phyloP scores from a whole-genome alignment of 495 filamentous ascomycete species.

The Aspergillus ostianus region DNA sequence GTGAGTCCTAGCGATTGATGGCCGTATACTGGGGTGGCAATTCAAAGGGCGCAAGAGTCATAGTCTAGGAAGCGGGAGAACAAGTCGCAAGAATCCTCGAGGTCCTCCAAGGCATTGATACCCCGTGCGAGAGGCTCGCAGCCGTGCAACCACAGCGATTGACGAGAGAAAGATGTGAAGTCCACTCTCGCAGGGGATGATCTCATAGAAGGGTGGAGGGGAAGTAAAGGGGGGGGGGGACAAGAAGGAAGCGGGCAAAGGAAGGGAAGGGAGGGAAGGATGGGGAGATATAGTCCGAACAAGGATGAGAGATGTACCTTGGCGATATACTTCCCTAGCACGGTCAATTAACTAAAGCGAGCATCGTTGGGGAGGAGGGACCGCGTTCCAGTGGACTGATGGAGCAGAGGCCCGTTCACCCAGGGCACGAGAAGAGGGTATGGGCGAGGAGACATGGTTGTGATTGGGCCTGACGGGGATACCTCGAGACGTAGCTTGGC shows the following conservation, averaged over 20 bases:
- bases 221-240: slow-evolving; percentile 8
- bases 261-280: slow-evolving; percentile 6
- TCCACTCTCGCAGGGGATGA: background rate
- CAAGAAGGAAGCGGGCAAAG: slow-evolving; percentile 3
- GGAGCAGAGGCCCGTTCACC: slow-evolving; percentile 21
- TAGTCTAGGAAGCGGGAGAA: slow-evolving; percentile 8
- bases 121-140: slow-evolving; percentile 23
- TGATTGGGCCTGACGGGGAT: slow-evolving; percentile 4
- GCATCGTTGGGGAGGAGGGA: slow-evolving; percentile 3
- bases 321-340: slow-evolving; percentile 1
- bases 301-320: slow-evolving; percentile 2
- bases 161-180: slow-evolving; percentile 1
- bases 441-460: slow-evolving; percentile 16
- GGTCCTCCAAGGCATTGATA: slow-evolving; percentile 1
- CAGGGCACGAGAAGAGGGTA: slow-evolving; percentile 6
- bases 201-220: background rate
- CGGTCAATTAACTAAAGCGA: background rate
- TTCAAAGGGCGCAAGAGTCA: slow-evolving; percentile 12
- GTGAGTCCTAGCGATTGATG: slow-evolving; percentile 4
- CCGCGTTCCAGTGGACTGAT: slow-evolving; percentile 7
- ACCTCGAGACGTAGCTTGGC: slow-evolving; percentile 20
- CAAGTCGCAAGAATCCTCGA: background rate
- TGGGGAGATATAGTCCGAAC: slow-evolving; percentile 18
- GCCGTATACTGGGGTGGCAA: slow-evolving; percentile 9
- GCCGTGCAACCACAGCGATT: slow-evolving; percentile 18